Evolutionary conservation across 2,329 filamentous ascomycete species (phyloP).

Genomic region (Fusarium camptoceras): DNA sequence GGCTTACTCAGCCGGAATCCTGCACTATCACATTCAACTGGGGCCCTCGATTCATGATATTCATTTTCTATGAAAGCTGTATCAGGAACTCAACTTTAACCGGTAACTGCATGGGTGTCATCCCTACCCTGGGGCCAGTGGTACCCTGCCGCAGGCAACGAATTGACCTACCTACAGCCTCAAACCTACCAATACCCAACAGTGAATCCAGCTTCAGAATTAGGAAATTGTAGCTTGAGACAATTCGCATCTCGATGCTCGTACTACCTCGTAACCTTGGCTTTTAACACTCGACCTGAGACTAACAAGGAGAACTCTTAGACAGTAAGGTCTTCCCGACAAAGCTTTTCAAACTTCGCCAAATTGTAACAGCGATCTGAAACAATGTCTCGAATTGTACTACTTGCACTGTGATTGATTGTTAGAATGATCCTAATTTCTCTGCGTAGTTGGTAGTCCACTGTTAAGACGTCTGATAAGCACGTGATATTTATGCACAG

Average conservation of each 20-base stretch:
- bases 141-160: no score
- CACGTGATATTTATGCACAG: constrained; percentile 29
- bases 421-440: neutral
- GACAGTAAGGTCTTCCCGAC: neutral
- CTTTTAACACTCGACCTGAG: constrained; percentile 15
- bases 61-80: neutral
- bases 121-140: neutral
- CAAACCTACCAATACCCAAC: neutral
- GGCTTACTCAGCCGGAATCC: neutral
- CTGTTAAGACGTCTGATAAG: neutral
- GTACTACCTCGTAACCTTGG: constrained; percentile 17
- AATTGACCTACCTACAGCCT: neutral
- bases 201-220: neutral
- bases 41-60: neutral
- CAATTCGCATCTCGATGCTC: constrained; percentile 10
- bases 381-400: constrained; percentile 12
- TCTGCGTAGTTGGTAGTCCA: neutral
- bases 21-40: neutral
- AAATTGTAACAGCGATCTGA: neutral
- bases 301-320: constrained; percentile 9
- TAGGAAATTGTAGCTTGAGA: constrained; percentile 27
- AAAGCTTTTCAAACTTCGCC: neutral
- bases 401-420: neutral
- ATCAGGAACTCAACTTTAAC: neutral
- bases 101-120: neutral